Evolutionary conservation across 441 rosid species (phyloP).

Genomic region (Geranium incanum): DNA sequence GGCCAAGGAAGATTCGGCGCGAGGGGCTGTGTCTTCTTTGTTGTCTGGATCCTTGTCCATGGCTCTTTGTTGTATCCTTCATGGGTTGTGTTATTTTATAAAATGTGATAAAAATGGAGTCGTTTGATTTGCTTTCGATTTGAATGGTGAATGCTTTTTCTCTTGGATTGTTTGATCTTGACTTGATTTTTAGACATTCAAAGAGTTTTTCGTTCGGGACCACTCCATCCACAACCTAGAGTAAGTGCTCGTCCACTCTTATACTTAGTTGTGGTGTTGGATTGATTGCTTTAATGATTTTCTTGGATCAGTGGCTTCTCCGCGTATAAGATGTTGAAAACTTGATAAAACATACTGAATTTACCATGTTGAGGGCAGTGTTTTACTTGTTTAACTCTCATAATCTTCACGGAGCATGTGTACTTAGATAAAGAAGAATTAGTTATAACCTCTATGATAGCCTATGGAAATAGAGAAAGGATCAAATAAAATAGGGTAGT

Average conservation of each 20-base stretch:
- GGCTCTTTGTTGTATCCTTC: constrained; percentile 96
- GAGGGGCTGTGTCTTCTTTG: constrained; percentile 51
- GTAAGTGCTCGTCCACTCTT: constrained; percentile 38
- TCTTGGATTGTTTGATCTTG: constrained; percentile 34
- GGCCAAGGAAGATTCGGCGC: constrained; percentile 32
- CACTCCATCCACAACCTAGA: constrained; percentile 79
- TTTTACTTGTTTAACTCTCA: neutral
- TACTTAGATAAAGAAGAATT: neutral
- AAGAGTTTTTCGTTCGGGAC: constrained; percentile 75
- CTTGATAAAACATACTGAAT: neutral
- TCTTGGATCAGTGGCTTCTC: neutral
- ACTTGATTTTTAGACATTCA: constrained; percentile 58
- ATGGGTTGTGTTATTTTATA: neutral
- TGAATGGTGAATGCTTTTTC: neutral
- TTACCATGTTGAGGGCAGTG: neutral
- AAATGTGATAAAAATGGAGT: neutral
- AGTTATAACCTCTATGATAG: neutral
- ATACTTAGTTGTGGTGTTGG: constrained; percentile 3
- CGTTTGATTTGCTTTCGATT: neutral
- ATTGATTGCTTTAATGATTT: constrained; percentile 6
- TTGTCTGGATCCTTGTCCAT: constrained; percentile 85
- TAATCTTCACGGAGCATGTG: neutral
- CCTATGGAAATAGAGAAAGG: neutral
- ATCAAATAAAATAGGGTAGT: neutral
- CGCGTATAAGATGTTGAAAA: neutral